Evolutionary conservation across 345 rosid genomes (phyloP).

Genomic region (Eucalyptus pumila): DNA sequence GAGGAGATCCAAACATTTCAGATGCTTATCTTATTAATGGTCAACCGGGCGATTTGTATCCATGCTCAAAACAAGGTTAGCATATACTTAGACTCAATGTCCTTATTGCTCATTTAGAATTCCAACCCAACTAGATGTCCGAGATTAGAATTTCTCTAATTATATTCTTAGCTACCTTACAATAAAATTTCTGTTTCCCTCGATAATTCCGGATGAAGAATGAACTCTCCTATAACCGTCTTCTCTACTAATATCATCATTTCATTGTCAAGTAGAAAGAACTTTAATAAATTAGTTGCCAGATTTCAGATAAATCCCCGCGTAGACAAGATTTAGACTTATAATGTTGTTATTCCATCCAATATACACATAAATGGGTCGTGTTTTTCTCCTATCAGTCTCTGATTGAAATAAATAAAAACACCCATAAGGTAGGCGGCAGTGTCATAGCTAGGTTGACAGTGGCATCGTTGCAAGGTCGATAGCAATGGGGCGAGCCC

Average conservation of each 20-base stretch:
- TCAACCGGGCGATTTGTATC: conserved; percentile 27
- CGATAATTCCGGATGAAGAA: neutral
- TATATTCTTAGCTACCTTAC: neutral
- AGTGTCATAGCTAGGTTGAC: neutral
- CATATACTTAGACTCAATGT: neutral
- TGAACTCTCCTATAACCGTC: neutral
- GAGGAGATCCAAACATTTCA: conserved; percentile 10
- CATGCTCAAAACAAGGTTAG: conserved; percentile 9
- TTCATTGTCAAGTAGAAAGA: neutral
- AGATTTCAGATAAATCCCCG: neutral
- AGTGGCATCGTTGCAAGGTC: neutral
- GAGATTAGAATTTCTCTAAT: neutral
- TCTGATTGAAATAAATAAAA: neutral
- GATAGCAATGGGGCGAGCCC: neutral
- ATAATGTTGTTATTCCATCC: neutral
- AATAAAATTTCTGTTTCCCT: neutral
- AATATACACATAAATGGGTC: neutral
- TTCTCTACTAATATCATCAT: neutral
- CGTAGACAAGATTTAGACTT: neutral
- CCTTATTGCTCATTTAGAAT: neutral
- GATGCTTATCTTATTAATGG: conserved; percentile 32
- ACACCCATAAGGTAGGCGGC: neutral
- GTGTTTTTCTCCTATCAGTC: neutral
- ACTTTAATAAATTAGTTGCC: neutral
- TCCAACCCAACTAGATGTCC: neutral